These are phyloP conservation scores for Pythium phragmiticola DNA, from an alignment of 352 stramenopile species.

Conservation along the genomic window DNA sequence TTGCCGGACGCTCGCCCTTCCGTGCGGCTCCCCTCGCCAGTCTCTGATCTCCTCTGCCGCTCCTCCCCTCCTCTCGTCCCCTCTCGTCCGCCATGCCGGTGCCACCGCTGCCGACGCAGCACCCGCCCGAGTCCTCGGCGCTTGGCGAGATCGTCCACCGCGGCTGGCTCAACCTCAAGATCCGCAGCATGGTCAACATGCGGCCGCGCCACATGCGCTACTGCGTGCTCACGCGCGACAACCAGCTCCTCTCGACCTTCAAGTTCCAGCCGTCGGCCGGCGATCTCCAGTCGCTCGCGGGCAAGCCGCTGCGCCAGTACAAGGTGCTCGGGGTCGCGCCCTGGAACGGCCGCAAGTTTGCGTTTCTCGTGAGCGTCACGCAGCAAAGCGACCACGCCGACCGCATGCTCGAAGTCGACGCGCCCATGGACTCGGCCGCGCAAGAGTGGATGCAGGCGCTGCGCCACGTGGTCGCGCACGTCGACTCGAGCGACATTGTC, in stretches of 20 bases:
- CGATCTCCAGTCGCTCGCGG: slow-evolving; percentile 53
- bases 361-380: slow-evolving; percentile 73
- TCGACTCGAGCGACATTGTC: slow-evolving; percentile 31
- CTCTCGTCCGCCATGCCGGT: slow-evolving; percentile 40
- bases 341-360: slow-evolving; percentile 70
- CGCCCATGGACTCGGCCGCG: slow-evolving; percentile 48
- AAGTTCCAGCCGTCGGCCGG: slow-evolving; percentile 82
- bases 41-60: background rate
- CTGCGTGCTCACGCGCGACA: slow-evolving; percentile 72
- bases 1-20: background rate
- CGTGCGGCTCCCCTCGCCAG: background rate
- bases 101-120: slow-evolving; percentile 51
- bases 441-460: slow-evolving; percentile 79
- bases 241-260: slow-evolving; percentile 70
- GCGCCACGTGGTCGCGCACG: slow-evolving; percentile 45
- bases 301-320: slow-evolving; percentile 66
- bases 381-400: slow-evolving; percentile 68
- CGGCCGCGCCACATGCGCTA: slow-evolving; percentile 82
- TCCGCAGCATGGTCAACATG: slow-evolving; percentile 83
- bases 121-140: slow-evolving; percentile 39
- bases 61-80: background rate
- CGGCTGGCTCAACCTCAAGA: slow-evolving; percentile 87
- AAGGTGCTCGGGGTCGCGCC: slow-evolving; percentile 69
- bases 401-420: slow-evolving; percentile 78
- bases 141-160: slow-evolving; percentile 76